These are phyloP conservation scores for Homolaphlyctis polyrhiza DNA, from an alignment of 371 early-diverging fungal species.

Conservation along the genomic window DNA sequence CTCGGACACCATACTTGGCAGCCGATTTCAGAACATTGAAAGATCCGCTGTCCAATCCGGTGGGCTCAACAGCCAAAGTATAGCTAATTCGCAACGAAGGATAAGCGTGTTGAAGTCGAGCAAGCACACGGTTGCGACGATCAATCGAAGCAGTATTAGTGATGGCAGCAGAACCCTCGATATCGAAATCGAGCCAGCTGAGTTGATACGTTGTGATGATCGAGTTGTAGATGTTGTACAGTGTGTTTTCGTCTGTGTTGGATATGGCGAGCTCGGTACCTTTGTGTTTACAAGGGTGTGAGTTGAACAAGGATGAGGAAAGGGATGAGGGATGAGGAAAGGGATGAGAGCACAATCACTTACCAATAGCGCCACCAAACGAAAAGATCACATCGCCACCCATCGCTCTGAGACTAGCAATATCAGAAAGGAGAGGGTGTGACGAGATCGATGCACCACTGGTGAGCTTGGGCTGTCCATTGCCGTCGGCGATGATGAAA, in stretches of 20 bases:
- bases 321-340: no score
- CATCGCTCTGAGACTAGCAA: slow-evolving; percentile 5
- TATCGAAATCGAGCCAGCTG: slow-evolving; percentile 32
- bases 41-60: slow-evolving; percentile 15
- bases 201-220: slow-evolving; percentile 24
- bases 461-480: slow-evolving; percentile 16
- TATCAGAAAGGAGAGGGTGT: slow-evolving; percentile 8
- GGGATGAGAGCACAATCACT: no score
- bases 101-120: slow-evolving; percentile 2
- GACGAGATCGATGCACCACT: slow-evolving; percentile 13
- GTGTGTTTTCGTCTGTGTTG: slow-evolving; percentile 6
- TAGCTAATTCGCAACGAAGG: slow-evolving; percentile 22
- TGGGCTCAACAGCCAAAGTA: slow-evolving; percentile 25
- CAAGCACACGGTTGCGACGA: slow-evolving; percentile 25
- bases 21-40: slow-evolving; percentile 13
- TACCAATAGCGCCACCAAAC: slow-evolving; percentile 30
- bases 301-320: no score
- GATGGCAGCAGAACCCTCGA: slow-evolving; percentile 27
- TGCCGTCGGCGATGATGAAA: slow-evolving; percentile 19
- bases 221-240: slow-evolving; percentile 19
- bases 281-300: not conserved
- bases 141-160: slow-evolving; percentile 17
- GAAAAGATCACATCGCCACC: slow-evolving; percentile 32
- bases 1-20: slow-evolving; percentile 7
- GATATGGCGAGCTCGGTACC: slow-evolving; percentile 24